phyloP scores from a whole-genome alignment of 176 grass and related monocot species.

The Zoysia japonica region DNA sequence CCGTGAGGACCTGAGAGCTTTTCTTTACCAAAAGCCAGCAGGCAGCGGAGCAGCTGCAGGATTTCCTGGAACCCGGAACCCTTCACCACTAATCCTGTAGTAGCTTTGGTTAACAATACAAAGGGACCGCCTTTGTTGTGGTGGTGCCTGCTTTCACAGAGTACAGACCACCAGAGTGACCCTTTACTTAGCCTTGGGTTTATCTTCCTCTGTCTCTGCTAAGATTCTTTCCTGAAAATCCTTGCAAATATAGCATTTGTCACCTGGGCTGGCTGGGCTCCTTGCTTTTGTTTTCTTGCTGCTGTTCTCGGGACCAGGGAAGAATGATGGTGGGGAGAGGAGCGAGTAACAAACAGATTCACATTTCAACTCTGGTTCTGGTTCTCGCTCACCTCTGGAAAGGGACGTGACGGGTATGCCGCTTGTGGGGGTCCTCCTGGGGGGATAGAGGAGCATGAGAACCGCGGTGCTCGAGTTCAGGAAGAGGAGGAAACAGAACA shows the following conservation, averaged over 20 bases:
- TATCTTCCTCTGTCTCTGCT: conserved; percentile 8
- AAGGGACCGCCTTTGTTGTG: neutral
- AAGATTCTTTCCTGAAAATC: neutral
- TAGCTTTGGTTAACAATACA: neutral
- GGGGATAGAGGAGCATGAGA: neutral
- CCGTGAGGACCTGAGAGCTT: neutral
- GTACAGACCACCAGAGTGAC: neutral
- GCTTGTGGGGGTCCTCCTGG: neutral
- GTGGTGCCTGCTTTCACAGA: neutral
- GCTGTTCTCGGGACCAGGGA: conserved; percentile 26
- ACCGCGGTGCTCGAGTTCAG: neutral
- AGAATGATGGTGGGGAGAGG: neutral
- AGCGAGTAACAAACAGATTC: neutral
- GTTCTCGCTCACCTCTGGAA: neutral
- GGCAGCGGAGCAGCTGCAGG: neutral
- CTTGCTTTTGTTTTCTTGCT: conserved; percentile 1
- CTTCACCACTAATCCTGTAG: neutral
- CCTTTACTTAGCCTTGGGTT: neutral
- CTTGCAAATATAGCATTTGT: neutral
- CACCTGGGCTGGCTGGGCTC: neutral
- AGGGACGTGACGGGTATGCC: neutral
- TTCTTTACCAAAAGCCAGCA: conserved; percentile 16
- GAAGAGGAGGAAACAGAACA: neutral
- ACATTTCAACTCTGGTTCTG: neutral
- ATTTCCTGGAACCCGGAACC: neutral